These are phyloP conservation scores for Eutypella sp. DNA, from an alignment of 2,329 filamentous ascomycete species.

Conservation along the genomic window DNA sequence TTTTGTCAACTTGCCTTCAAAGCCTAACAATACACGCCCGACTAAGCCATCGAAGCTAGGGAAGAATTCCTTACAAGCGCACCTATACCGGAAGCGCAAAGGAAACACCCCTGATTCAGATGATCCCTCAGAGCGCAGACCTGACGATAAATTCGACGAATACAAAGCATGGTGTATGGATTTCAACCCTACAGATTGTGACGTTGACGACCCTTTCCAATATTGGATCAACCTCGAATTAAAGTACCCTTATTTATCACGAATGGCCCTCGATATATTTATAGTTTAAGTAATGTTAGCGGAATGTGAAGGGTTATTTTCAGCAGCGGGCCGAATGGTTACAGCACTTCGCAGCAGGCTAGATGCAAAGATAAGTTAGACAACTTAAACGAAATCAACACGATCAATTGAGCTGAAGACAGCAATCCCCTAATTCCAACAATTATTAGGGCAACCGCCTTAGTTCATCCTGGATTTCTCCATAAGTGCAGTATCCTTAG, in stretches of 20 bases:
- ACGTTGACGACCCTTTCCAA: background rate
- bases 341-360: background rate
- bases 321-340: background rate
- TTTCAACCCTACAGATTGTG: background rate
- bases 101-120: background rate
- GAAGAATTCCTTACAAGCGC: background rate
- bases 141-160: background rate
- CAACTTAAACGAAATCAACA: no score
- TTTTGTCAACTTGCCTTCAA: background rate
- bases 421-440: no score
- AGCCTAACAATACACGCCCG: background rate
- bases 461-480: no score
- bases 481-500: no score
- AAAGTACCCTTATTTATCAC: background rate
- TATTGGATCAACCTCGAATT: background rate
- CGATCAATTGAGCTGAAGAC: no score
- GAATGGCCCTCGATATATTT: background rate
- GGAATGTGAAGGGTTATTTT: background rate
- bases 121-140: background rate
- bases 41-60: background rate
- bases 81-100: background rate
- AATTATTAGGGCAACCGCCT: no score
- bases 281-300: background rate
- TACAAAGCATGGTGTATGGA: background rate
- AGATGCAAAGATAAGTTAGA: background rate